phyloP scores from a whole-genome alignment of 2,329 filamentous ascomycete genomes.

The Talaromyces atroroseus region DNA sequence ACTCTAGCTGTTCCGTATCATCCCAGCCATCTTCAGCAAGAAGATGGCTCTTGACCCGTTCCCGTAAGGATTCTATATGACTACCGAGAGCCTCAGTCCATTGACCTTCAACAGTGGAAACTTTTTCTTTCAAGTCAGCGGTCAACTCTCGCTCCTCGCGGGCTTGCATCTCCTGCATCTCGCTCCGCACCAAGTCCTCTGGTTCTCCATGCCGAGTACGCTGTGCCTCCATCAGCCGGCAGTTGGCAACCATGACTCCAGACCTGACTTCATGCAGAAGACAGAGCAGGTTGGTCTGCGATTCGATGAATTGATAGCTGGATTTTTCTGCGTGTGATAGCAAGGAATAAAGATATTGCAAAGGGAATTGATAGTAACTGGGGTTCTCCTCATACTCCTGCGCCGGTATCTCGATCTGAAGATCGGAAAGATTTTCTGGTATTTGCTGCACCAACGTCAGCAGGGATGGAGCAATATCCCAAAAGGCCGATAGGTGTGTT shows the following conservation, averaged over 20 bases:
- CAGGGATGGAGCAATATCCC: constrained; percentile 90
- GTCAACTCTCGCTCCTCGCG: constrained; percentile 68
- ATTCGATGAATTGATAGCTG: constrained; percentile 95
- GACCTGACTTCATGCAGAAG: constrained; percentile 86
- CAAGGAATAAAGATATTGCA: constrained; percentile 85
- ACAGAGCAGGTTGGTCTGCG: constrained; percentile 84
- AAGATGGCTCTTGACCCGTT: constrained; percentile 67
- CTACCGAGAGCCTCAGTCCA: constrained; percentile 84
- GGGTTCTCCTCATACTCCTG: constrained; percentile 83
- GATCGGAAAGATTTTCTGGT: constrained; percentile 51
- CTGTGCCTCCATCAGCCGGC: constrained; percentile 62
- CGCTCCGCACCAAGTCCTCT: constrained; percentile 38
- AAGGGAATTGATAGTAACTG: constrained; percentile 68
- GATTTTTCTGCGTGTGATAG: constrained; percentile 84
- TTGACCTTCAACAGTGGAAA: constrained; percentile 81
- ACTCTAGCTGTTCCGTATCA: constrained; percentile 56
- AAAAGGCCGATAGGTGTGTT: constrained; percentile 87
- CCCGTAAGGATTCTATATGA: constrained; percentile 66
- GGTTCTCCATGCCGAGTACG: constrained; percentile 43
- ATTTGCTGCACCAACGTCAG: constrained; percentile 74
- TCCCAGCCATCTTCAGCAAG: constrained; percentile 82
- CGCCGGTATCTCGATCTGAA: constrained; percentile 70
- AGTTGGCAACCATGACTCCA: constrained; percentile 64
- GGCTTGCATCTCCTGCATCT: constrained; percentile 54
- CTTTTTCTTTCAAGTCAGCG: constrained; percentile 87